phyloP scores from a whole-genome alignment of 75 land plant species.

The Cupressus sempervirens region DNA sequence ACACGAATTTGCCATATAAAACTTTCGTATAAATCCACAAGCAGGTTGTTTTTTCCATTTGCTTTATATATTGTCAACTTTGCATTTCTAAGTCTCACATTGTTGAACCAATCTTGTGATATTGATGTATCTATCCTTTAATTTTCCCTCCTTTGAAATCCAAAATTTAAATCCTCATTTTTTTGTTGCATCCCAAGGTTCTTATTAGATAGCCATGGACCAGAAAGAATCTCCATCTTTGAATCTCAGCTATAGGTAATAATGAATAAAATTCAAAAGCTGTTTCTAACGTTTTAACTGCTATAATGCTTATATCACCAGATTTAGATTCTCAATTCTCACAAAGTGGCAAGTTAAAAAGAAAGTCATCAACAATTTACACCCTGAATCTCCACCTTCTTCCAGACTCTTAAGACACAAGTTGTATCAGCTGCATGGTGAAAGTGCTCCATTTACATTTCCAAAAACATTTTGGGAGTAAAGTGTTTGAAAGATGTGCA shows the following conservation, averaged over 20 bases:
- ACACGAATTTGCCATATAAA: not conserved
- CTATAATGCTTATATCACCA: not conserved
- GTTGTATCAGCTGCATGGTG: not conserved
- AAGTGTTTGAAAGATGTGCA: not conserved
- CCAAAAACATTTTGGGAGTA: too few species aligned
- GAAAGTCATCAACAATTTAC: not conserved
- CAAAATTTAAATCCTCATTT: too few species aligned
- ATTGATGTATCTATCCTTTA: too few species aligned
- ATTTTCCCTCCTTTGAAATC: too few species aligned
- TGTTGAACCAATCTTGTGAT: not conserved
- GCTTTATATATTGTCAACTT: not conserved
- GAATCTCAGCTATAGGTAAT: not conserved
- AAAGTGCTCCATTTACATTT: too few species aligned
- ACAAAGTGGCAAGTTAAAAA: not conserved
- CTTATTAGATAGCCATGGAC: not conserved
- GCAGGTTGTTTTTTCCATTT: not conserved
- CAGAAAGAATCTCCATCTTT: not conserved
- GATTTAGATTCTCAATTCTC: not conserved
- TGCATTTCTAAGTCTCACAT: not conserved
- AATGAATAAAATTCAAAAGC: not conserved
- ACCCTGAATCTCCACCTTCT: not conserved
- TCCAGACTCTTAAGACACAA: not conserved
- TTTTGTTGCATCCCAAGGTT: too few species aligned
- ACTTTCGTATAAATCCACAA: not conserved
- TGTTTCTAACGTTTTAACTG: too few species aligned